Evolutionary conservation across 2,329 filamentous ascomycete genomes (phyloP).

Genomic region (Aspergillus amoenus): DNA sequence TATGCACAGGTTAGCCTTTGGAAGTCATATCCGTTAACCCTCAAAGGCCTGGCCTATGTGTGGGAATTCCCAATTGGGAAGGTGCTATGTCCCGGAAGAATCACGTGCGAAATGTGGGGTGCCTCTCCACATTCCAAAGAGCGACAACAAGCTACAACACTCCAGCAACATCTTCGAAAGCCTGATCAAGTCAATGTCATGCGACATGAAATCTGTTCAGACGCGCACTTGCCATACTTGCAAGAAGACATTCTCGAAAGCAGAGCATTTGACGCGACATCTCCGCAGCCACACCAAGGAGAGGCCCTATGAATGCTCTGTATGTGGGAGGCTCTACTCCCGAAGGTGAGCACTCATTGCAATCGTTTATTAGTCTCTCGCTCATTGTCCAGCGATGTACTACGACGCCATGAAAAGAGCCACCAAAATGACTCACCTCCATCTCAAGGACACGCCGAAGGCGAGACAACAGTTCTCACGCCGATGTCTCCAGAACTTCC

Average conservation of each 20-base stretch:
- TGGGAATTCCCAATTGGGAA: no score
- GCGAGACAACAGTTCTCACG: background rate
- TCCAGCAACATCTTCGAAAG: no score
- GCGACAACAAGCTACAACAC: no score
- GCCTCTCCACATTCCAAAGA: no score
- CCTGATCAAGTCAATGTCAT: no score
- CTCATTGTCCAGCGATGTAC: constrained; percentile 2
- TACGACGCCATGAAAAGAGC: constrained; percentile 16
- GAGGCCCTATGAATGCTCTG: constrained; percentile 63
- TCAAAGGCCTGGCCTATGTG: no score
- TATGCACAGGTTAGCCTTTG: no score
- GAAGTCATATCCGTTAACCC: no score
- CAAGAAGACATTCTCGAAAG: constrained; percentile 22
- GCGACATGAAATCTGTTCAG: no score
- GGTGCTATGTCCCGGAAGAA: no score
- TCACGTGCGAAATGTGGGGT: no score
- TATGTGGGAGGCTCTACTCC: constrained; percentile 21
- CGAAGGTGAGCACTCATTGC: constrained; percentile 12
- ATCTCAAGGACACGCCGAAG: background rate
- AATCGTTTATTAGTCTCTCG: background rate
- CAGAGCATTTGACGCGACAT: constrained; percentile 48
- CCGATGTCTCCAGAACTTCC: background rate
- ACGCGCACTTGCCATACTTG: background rate
- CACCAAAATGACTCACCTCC: constrained; percentile 3
- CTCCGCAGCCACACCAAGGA: constrained; percentile 92